Base-by-base conservation (phyloP, 768 basidiomycete genomes). In the Pulveroboletus sp. region DNA sequence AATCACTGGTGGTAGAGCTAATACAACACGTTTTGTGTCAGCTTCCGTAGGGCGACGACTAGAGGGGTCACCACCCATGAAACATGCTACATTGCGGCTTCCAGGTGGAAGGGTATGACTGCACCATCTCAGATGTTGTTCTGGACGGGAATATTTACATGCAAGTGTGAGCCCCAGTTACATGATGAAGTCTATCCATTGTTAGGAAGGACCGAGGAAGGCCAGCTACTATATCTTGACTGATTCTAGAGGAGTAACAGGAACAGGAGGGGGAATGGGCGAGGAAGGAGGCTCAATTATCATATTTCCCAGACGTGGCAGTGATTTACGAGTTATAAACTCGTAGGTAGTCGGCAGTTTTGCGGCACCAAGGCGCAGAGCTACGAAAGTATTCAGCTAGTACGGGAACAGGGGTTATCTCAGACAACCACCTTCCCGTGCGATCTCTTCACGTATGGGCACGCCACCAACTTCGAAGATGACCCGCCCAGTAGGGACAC, bases 401-500 rank as follows among this genome's bases (percentile, higher is more conserved):
- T 15, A 17, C 5, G 31, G 5, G 39, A 39, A 10, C 1, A 39
- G 14, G n/a, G 6, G 28, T 9, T 3, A 8, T 18, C 13, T 5
- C 6, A 33, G 41, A 49, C 30, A n/a, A 15, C 39, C 28, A 94
- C 94, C 89, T 63, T 97, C 91, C 62, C 89, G 80, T 15, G 95
- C 95, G 46, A 96, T 76, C 65, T 96, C 93, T 61, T 93, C 89
- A 53, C 93, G 86, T 47, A 99, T 84, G 6, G 88, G 89, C 2
- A 76, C 75, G 1, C 95, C 94, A 1, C 93, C 93, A 59, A 98
- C 86, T 67, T 98, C 95, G 54, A 98, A 89, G 21, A 99, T 80
- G 13, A 97, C 93, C 27, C 91, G 83, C 1, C 93, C 93, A 7
- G 80, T 85, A 6, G 89, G 84, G 0, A 93, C 91, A 40, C 93